These are phyloP conservation scores for Nicotiana noctiflora DNA, from an alignment of 257 asterid genomes.

Conservation along the genomic window DNA sequence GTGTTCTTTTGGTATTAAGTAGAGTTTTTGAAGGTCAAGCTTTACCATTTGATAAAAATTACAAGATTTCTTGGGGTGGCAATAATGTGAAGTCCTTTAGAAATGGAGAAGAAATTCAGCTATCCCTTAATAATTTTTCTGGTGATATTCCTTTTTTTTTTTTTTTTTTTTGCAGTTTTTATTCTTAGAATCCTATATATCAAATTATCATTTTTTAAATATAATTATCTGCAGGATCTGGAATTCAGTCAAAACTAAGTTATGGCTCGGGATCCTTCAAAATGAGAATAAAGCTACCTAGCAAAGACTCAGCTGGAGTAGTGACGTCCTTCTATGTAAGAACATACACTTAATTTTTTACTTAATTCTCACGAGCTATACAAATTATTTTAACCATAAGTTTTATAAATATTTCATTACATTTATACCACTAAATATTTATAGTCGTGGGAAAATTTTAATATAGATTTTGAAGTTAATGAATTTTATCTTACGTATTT, in stretches of 20 bases:
- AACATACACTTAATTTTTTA: neutral
- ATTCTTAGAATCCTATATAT: neutral
- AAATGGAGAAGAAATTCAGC: slow-evolving; percentile 7
- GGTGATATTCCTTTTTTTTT: neutral
- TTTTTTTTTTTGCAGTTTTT: neutral
- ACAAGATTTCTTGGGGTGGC: slow-evolving; percentile 2
- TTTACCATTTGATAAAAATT: slow-evolving; percentile 4
- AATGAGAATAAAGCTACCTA: slow-evolving; percentile 7
- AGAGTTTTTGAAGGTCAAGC: neutral
- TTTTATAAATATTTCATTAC: neutral
- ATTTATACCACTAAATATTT: neutral
- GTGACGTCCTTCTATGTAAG: slow-evolving; percentile 11
- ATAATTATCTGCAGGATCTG: neutral
- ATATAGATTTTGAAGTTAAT: neutral
- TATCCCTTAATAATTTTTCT: neutral
- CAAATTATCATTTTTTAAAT: neutral
- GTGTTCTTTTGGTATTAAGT: neutral
- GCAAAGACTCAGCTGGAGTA: slow-evolving; percentile 8
- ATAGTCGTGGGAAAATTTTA: neutral
- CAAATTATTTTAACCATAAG: neutral
- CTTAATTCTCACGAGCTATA: neutral
- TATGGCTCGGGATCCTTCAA: slow-evolving; percentile 9
- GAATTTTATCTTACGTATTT: neutral
- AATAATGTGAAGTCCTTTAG: neutral
- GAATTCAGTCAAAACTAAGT: neutral